phyloP scores from a whole-genome alignment of 176 grass and related monocot genomes.

The Bonia amplexicaulis region DNA sequence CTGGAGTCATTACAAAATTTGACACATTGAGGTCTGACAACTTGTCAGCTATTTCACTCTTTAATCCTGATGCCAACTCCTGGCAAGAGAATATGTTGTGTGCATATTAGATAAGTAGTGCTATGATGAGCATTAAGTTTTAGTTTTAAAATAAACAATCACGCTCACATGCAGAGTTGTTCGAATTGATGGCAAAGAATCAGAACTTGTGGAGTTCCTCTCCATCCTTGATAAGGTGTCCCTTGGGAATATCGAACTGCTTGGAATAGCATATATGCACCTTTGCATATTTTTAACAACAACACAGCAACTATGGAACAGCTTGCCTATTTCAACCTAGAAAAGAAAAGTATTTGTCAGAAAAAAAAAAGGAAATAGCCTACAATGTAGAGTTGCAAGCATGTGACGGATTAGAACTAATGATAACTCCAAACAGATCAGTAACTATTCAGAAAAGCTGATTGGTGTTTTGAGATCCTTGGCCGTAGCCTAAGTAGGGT shows the following conservation, averaged over 20 bases:
- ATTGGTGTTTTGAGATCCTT: neutral
- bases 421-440: neutral
- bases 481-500: neutral
- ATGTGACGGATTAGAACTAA: neutral
- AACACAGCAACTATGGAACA: conserved; percentile 76
- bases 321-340: conserved; percentile 68
- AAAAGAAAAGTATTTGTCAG: conserved; percentile 33
- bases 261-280: conserved; percentile 94
- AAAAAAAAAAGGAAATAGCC: neutral
- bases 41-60: conserved; percentile 78
- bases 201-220: conserved; percentile 39
- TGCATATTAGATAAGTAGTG: conserved; percentile 21
- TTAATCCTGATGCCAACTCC: conserved; percentile 78
- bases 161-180: conserved; percentile 70
- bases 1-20: conserved; percentile 83
- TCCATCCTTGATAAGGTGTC: conserved; percentile 43
- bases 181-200: conserved; percentile 51
- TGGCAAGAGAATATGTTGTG: conserved; percentile 37
- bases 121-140: neutral
- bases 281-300: conserved; percentile 92
- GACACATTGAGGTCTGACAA: conserved; percentile 83
- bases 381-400: neutral
- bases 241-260: conserved; percentile 59
- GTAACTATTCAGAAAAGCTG: neutral
- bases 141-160: conserved; percentile 20